phyloP scores from a whole-genome alignment of 148 eudicot genomes.

The Cornus controversa region DNA sequence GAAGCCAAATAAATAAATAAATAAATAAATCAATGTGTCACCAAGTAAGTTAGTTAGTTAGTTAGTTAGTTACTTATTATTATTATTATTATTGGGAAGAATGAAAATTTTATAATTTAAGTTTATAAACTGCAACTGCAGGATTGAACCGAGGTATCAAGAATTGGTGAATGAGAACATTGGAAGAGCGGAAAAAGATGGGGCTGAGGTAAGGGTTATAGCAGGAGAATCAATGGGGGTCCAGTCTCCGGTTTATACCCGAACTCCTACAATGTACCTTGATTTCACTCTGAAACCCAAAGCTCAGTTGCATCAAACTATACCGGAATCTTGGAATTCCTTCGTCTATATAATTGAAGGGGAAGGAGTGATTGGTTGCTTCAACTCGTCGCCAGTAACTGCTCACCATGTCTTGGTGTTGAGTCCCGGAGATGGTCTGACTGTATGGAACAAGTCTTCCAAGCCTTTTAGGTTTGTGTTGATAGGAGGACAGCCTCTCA shows the following conservation, averaged over 20 bases:
- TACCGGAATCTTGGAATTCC: constrained; percentile 69
- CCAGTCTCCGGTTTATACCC: constrained; percentile 73
- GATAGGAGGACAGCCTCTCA: constrained; percentile 75
- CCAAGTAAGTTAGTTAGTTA: too few relatives aligned
- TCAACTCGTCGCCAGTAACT: constrained; percentile 30
- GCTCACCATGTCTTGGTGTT: constrained; percentile 73
- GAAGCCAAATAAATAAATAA: too few relatives aligned
- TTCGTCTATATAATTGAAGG: constrained; percentile 78
- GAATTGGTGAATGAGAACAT: constrained; percentile 68
- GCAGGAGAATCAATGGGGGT: constrained; percentile 97
- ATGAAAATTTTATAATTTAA: background rate
- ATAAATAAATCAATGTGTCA: too few relatives aligned
- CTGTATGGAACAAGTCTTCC: constrained; percentile 68
- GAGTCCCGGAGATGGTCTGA: constrained; percentile 78
- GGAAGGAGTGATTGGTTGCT: constrained; percentile 63
- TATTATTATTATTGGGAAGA: background rate
- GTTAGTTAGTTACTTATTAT: too few relatives aligned
- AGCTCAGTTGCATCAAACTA: constrained; percentile 58
- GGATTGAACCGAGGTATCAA: constrained; percentile 92
- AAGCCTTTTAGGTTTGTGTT: constrained; percentile 56
- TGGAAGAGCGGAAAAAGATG: constrained; percentile 50
- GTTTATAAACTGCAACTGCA: constrained; percentile 24
- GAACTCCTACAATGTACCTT: constrained; percentile 92
- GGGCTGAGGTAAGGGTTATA: constrained; percentile 68
- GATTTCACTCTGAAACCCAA: constrained; percentile 73